phyloP scores from a whole-genome alignment of 2,329 filamentous ascomycete species.

The Sporothrix sp. region DNA sequence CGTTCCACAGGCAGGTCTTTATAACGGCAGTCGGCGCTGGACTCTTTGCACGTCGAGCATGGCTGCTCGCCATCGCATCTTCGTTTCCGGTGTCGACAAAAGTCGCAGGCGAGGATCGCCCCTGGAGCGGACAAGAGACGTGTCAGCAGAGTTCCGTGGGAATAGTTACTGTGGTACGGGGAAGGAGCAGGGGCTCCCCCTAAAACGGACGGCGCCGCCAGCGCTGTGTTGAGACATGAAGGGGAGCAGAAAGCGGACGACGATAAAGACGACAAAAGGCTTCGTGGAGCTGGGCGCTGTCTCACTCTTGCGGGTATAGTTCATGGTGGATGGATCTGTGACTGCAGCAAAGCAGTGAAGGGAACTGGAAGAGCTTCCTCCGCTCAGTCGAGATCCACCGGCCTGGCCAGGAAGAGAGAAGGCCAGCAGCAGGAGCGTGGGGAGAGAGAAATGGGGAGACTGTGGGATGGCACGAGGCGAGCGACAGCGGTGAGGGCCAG shows the following conservation, averaged over 20 bases:
- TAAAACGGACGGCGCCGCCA: no score
- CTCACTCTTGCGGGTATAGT: slow-evolving; percentile 29
- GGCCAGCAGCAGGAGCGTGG: background rate
- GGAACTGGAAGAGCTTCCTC: background rate
- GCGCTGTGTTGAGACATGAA: no score
- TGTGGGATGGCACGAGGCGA: background rate
- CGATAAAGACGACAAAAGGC: background rate
- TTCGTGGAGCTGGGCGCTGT: slow-evolving; percentile 13
- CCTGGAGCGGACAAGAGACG: slow-evolving; percentile 21
- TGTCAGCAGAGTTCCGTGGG: background rate
- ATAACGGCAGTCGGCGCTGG: slow-evolving; percentile 31
- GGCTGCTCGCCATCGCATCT: slow-evolving; percentile 31
- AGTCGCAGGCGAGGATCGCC: slow-evolving; percentile 32
- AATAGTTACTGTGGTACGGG: no score
- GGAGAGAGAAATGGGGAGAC: background rate
- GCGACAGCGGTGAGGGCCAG: background rate
- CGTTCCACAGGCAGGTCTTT: slow-evolving; percentile 27
- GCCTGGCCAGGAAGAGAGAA: background rate
- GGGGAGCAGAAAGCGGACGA: background rate
- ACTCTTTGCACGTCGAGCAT: slow-evolving; percentile 30
- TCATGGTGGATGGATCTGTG: slow-evolving; percentile 20
- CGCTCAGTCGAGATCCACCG: background rate
- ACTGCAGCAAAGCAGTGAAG: background rate
- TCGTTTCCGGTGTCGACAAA: slow-evolving; percentile 31
- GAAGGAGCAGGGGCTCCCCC: background rate